Evolutionary conservation across 2,329 filamentous ascomycete genomes (phyloP).

Genomic region (Chalaropsis thielavioides): DNA sequence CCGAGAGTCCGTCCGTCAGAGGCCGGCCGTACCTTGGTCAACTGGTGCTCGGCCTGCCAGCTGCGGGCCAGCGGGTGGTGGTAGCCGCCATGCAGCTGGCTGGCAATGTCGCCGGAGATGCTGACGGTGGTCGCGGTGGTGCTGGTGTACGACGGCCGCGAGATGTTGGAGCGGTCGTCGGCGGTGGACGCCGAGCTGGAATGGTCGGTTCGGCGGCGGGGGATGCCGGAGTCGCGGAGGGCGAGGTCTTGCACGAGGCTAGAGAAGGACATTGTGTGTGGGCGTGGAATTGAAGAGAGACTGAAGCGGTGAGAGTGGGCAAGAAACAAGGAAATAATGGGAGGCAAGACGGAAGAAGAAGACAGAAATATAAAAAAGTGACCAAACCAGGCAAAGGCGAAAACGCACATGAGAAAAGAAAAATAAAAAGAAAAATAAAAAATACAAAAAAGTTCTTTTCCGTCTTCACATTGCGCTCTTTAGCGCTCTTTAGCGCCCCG

Average conservation of each 20-base stretch:
- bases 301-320: background rate
- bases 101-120: constrained; percentile 62
- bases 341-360: background rate
- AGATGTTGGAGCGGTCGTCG: constrained; percentile 48
- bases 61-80: constrained; percentile 63
- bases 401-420: background rate
- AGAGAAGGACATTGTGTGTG: constrained; percentile 46
- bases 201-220: constrained; percentile 33
- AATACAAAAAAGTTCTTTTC: background rate
- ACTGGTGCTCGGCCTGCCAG: constrained; percentile 73
- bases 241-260: constrained; percentile 51
- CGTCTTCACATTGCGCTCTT: too few species aligned
- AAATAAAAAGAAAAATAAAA: background rate
- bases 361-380: background rate
- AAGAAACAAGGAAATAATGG: background rate
- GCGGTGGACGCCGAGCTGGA: constrained; percentile 39
- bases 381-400: background rate
- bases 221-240: constrained; percentile 37
- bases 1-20: background rate
- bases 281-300: background rate
- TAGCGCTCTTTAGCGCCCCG: background rate
- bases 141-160: constrained; percentile 47
- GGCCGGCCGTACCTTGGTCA: constrained; percentile 54
- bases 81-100: constrained; percentile 72
- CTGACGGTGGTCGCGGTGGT: constrained; percentile 54